Evolutionary conservation across 805 yeast genomes (phyloP).

Genomic region (Candida suzukii): DNA sequence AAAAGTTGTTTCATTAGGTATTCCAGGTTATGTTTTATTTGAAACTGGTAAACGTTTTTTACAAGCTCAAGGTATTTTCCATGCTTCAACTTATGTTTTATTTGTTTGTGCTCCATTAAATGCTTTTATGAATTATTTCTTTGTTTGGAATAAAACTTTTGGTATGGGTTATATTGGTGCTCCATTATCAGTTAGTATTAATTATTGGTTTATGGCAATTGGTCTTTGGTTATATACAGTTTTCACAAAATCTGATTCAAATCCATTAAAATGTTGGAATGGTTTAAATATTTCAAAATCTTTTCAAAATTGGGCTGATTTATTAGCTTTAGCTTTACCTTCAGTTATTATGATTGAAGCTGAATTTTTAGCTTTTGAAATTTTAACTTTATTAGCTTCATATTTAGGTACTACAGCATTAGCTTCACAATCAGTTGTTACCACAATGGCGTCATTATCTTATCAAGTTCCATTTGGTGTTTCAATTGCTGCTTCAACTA

Average conservation of each 20-base stretch:
- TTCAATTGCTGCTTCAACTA: conserved; percentile 51
- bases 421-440: conserved; percentile 45
- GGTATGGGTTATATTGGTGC: conserved; percentile 55
- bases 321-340: conserved; percentile 41
- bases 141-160: conserved; percentile 35
- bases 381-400: conserved; percentile 46
- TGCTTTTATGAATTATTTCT: conserved; percentile 35
- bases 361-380: conserved; percentile 52
- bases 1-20: conserved; percentile 39
- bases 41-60: conserved; percentile 51
- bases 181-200: conserved; percentile 51
- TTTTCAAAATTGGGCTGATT: conserved; percentile 38
- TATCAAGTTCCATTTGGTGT: conserved; percentile 55
- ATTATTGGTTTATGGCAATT: conserved; percentile 49
- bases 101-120: conserved; percentile 49
- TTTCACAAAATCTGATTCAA: conserved; percentile 35
- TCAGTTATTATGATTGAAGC: conserved; percentile 55
- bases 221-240: conserved; percentile 34
- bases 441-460: conserved; percentile 38
- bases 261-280: conserved; percentile 45
- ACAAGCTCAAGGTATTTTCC: conserved; percentile 55
- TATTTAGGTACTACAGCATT: conserved; percentile 45
- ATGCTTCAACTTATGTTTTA: conserved; percentile 46
- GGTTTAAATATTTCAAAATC: conserved; percentile 34
- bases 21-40: conserved; percentile 49